These are phyloP conservation scores for Trichoderma polysporum DNA, from an alignment of 2,329 filamentous ascomycete genomes.

Conservation along the genomic window DNA sequence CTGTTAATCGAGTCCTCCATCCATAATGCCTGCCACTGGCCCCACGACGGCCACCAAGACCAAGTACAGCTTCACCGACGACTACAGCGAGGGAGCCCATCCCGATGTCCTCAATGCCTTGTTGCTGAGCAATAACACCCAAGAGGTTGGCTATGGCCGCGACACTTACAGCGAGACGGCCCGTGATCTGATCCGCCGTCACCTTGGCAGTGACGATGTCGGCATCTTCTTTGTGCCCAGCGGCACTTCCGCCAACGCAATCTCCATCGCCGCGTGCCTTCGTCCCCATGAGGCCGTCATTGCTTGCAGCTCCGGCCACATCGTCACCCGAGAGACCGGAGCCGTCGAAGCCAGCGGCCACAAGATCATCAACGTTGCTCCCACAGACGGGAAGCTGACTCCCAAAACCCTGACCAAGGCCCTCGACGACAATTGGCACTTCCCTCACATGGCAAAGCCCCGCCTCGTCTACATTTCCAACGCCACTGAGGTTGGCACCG, in stretches of 20 bases:
- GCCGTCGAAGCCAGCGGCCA: slow-evolving; percentile 52
- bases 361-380: slow-evolving; percentile 50
- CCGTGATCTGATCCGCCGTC: slow-evolving; percentile 40
- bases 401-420: slow-evolving; percentile 42
- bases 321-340: slow-evolving; percentile 50
- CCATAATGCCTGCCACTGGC: slow-evolving; percentile 10
- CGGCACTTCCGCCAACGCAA: slow-evolving; percentile 52
- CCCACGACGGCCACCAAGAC: slow-evolving; percentile 14
- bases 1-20: no score
- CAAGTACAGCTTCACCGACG: slow-evolving; percentile 49
- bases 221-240: slow-evolving; percentile 53
- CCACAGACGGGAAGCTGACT: slow-evolving; percentile 48
- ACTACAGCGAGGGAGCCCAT: slow-evolving; percentile 53
- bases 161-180: slow-evolving; percentile 46
- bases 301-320: slow-evolving; percentile 50
- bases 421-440: slow-evolving; percentile 49
- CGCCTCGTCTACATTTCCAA: slow-evolving; percentile 53
- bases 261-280: slow-evolving; percentile 51
- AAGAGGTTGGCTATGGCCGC: slow-evolving; percentile 48
- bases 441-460: slow-evolving; percentile 52
- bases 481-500: slow-evolving; percentile 50
- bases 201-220: slow-evolving; percentile 40
- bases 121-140: slow-evolving; percentile 43
- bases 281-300: slow-evolving; percentile 52
- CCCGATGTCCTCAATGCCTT: slow-evolving; percentile 49